Percentiles rank a stretch among this genome's conserved stretches.
Conservation (phyloP, 2,329 filamentous ascomycete species). For the Calonectria pteridis region DNA sequence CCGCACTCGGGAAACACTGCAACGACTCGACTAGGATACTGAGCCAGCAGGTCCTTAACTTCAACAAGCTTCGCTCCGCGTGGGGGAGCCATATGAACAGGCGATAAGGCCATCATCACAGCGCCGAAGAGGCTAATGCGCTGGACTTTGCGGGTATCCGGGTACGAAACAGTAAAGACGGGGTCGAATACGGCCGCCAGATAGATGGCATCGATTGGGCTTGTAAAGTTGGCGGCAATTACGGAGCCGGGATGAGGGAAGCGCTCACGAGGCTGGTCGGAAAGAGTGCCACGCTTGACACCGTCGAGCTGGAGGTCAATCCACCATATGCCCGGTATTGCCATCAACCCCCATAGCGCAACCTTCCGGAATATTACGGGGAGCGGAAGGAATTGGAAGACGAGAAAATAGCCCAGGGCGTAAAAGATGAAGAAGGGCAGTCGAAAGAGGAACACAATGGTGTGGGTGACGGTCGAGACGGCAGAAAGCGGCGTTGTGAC, state of each 20-base stretch:
- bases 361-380: conserved; percentile 78
- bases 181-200: conserved; percentile 97
- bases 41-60: conserved; percentile 71
- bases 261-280: conserved; percentile 77
- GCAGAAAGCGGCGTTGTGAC: conserved; percentile 74
- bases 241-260: conserved; percentile 84
- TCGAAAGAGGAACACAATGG: conserved; percentile 83
- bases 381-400: conserved; percentile 85
- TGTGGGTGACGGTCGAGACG: conserved; percentile 73
- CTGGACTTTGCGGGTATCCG: conserved; percentile 78
- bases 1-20: conserved; percentile 94
- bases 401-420: conserved; percentile 77
- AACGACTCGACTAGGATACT: conserved; percentile 80
- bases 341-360: conserved; percentile 87
- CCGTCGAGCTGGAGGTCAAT: conserved; percentile 98
- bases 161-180: conserved; percentile 90
- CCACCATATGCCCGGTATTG: conserved; percentile 96
- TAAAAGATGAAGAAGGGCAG: conserved; percentile 81
- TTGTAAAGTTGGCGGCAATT: conserved; percentile 92
- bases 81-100: conserved; percentile 63
- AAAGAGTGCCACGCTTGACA: conserved; percentile 89
- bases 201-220: conserved; percentile 92
- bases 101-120: conserved; percentile 77
- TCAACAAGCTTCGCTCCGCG: conserved; percentile 66
- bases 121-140: conserved; percentile 83